phyloP scores from a whole-genome alignment of 495 filamentous ascomycete genomes.

The Tuber calosporum region DNA sequence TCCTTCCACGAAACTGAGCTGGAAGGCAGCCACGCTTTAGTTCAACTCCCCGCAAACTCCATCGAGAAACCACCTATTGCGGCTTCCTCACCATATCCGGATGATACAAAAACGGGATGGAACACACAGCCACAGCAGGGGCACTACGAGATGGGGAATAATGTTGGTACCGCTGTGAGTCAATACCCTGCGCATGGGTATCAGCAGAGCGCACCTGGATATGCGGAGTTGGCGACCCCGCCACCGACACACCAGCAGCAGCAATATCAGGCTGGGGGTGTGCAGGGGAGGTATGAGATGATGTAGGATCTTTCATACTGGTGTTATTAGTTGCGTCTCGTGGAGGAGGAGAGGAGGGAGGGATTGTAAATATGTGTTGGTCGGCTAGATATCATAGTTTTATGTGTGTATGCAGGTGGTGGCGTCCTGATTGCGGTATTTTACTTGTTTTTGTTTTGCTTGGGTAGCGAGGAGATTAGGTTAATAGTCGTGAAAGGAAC shows the following conservation, averaged over 20 bases:
- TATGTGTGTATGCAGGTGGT: conserved; percentile 1
- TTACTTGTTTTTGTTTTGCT: not conserved
- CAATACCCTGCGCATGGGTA: conserved; percentile 17
- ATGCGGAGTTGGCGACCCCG: conserved; percentile 20
- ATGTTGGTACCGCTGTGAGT: conserved; percentile 22
- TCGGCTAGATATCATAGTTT: not conserved
- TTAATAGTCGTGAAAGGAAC: not conserved
- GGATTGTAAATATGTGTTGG: not conserved
- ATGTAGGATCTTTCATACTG: conserved; percentile 17
- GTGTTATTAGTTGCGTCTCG: not conserved
- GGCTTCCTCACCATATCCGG: conserved; percentile 7
- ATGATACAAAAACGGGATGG: conserved; percentile 22
- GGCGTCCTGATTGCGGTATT: not conserved
- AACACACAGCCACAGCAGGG: conserved; percentile 24
- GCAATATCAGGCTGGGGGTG: conserved; percentile 8
- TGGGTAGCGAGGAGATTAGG: not conserved
- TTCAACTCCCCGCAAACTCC: conserved; percentile 18
- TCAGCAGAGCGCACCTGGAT: conserved; percentile 12
- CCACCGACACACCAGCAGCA: conserved; percentile 14
- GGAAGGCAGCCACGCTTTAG: conserved; percentile 16
- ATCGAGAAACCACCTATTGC: conserved; percentile 21
- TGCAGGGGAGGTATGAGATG: conserved; percentile 25
- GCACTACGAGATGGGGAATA: conserved; percentile 27
- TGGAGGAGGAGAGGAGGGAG: not conserved
- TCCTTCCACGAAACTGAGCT: conserved; percentile 18